Conservation (phyloP, 2,329 filamentous ascomycete species). For the Monosporascus sp. region DNA sequence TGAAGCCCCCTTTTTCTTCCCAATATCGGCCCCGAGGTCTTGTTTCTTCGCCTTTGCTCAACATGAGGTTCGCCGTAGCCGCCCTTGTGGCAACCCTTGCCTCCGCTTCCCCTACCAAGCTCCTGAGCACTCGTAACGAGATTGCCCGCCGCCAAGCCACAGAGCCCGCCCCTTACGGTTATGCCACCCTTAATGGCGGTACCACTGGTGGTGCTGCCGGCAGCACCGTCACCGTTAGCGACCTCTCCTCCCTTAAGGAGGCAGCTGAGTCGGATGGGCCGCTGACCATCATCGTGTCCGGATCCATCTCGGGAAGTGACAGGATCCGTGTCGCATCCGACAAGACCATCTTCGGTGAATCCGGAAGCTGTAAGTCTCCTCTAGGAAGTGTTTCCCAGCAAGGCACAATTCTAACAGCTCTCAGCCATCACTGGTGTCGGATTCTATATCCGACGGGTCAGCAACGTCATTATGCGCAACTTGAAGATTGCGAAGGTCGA, state of each 20-base stretch:
- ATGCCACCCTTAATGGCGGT: constrained; percentile 13
- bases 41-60: neutral
- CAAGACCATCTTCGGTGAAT: neutral
- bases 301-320: constrained; percentile 30
- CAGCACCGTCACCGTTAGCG: constrained; percentile 37
- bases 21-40: neutral
- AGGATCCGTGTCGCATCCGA: neutral
- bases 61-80: neutral
- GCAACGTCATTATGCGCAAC: constrained; percentile 54
- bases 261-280: constrained; percentile 35
- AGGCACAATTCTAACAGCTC: neutral
- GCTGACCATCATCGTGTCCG: constrained; percentile 43
- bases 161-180: neutral
- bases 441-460: constrained; percentile 39
- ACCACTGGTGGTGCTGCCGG: constrained; percentile 42
- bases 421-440: constrained; percentile 26
- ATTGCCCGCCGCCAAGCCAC: neutral
- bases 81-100: neutral
- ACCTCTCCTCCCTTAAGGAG: constrained; percentile 33
- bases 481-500: constrained; percentile 45
- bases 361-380: neutral
- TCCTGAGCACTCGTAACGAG: neutral
- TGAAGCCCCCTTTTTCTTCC: neutral
- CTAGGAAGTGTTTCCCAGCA: neutral
- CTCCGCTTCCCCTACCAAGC: neutral